Conservation (phyloP, 345 rosid species). For the Geranium rotundifolium region DNA sequence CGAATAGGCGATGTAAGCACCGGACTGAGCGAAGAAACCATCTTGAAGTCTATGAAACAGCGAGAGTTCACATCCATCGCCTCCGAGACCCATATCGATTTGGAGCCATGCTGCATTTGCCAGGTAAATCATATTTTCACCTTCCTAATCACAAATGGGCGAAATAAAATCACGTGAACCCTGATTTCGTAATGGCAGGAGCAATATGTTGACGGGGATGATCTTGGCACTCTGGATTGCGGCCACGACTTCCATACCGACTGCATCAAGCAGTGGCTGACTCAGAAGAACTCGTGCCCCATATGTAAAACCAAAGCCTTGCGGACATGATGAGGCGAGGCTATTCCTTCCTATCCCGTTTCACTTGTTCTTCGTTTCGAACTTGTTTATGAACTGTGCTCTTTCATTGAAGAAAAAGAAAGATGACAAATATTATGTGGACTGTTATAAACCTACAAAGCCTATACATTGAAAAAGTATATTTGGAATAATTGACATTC, state of each 20-base stretch:
- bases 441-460: too few relatives aligned
- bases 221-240: constrained; percentile 64
- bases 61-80: constrained; percentile 17
- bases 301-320: constrained; percentile 69
- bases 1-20: constrained; percentile 87
- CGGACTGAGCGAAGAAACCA: constrained; percentile 66
- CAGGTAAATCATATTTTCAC: constrained; percentile 34
- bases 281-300: constrained; percentile 78
- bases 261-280: constrained; percentile 83
- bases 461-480: too few relatives aligned
- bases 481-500: too few relatives aligned
- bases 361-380: too few relatives aligned
- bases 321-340: constrained; percentile 13
- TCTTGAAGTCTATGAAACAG: constrained; percentile 37
- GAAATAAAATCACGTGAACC: too few relatives aligned
- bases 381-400: too few relatives aligned
- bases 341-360: too few relatives aligned
- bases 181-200: constrained; percentile 33
- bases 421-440: too few relatives aligned
- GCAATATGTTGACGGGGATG: constrained; percentile 60
- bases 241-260: constrained; percentile 67
- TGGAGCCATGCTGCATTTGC: constrained; percentile 84
- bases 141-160: too few relatives aligned
- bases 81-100: constrained; percentile 23
- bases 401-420: too few relatives aligned